Evolutionary conservation across 2,329 filamentous ascomycete species (phyloP).

Genomic region (Pseudogymnoascus sp.): DNA sequence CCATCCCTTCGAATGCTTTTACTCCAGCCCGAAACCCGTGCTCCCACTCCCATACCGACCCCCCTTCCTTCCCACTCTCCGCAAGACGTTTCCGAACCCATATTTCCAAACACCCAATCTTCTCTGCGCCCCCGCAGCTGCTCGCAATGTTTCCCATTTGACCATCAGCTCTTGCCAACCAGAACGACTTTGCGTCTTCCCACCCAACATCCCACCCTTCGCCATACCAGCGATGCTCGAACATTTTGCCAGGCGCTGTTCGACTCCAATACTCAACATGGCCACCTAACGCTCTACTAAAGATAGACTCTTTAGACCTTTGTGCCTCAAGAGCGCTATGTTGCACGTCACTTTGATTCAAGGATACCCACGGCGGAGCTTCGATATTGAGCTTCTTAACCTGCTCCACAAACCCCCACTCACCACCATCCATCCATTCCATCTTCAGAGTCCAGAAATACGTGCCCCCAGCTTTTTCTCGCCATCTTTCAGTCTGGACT

Average conservation of each 20-base stretch:
- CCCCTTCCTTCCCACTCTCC: constrained; percentile 41
- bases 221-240: constrained; percentile 47
- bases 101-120: constrained; percentile 49
- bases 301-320: constrained; percentile 31
- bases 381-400: constrained; percentile 37
- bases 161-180: constrained; percentile 33
- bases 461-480: constrained; percentile 41
- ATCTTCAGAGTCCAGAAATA: constrained; percentile 57
- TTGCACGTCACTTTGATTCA: constrained; percentile 32
- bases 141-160: constrained; percentile 22
- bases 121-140: constrained; percentile 35
- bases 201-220: constrained; percentile 50
- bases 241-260: constrained; percentile 36
- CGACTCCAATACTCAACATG: constrained; percentile 46
- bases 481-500: constrained; percentile 41
- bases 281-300: constrained; percentile 31
- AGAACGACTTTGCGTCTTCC: constrained; percentile 46
- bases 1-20: constrained; percentile 26
- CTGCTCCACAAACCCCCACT: constrained; percentile 52
- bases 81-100: constrained; percentile 49
- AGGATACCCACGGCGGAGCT: constrained; percentile 32
- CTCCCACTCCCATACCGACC: constrained; percentile 35
- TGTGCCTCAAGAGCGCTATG: constrained; percentile 34
- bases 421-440: constrained; percentile 54
- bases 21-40: constrained; percentile 33